A percentile compares a stretch with the other conserved stretches of the same genome.
Conservation (phyloP, 495 filamentous ascomycete species). For the Xylaria scruposa region DNA sequence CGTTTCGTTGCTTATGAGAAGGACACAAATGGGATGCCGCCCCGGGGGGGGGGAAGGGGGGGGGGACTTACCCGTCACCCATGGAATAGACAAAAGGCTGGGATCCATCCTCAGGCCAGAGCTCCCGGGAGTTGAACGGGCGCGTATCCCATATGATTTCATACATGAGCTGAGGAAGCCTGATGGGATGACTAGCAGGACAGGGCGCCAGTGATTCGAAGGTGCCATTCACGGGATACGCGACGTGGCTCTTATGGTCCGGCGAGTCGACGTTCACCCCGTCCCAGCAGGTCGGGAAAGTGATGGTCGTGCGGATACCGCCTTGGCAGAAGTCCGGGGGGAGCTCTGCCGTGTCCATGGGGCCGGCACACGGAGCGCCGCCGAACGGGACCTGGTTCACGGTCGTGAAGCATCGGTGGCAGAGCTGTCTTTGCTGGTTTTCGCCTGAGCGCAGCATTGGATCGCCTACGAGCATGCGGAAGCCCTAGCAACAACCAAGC, state of each 20-base stretch:
- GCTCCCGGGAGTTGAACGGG: conserved; percentile 45
- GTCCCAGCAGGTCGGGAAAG: conserved; percentile 52
- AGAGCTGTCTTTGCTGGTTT: conserved; percentile 43
- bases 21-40: background rate
- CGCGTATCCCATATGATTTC: conserved; percentile 49
- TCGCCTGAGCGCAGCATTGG: conserved; percentile 54
- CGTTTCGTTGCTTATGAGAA: background rate
- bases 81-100: conserved; percentile 56
- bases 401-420: conserved; percentile 47
- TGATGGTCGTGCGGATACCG: conserved; percentile 48
- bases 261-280: conserved; percentile 48
- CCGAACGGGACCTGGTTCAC: conserved; percentile 45
- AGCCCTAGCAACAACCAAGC: conserved; percentile 46
- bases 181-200: conserved; percentile 47
- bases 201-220: conserved; percentile 37
- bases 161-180: conserved; percentile 48
- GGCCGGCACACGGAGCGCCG: conserved; percentile 41
- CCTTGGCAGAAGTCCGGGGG: conserved; percentile 38
- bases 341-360: conserved; percentile 43
- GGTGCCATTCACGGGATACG: conserved; percentile 42
- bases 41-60: background rate
- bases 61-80: conserved; percentile 46
- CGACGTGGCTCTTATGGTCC: conserved; percentile 47
- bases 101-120: conserved; percentile 48
- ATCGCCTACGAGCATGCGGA: conserved; percentile 78